These are phyloP conservation scores for Penicillium sp. DNA, from an alignment of 2,329 filamentous ascomycete genomes.

Conservation along the genomic window DNA sequence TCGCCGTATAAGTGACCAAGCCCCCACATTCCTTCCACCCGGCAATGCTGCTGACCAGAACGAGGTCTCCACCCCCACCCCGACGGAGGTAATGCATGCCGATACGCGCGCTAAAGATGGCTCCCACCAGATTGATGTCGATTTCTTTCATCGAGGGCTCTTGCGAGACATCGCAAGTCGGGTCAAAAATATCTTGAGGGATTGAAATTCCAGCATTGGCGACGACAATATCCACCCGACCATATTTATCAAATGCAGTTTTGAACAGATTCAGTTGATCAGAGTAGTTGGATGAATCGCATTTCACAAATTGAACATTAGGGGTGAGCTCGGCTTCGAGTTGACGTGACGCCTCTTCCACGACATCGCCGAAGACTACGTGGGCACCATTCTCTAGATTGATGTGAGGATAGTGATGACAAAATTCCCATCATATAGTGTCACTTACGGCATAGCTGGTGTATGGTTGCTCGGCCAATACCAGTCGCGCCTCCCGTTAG, in stretches of 20 bases:
- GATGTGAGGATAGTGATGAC: background rate
- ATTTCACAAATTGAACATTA: slow-evolving; percentile 17
- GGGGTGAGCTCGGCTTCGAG: slow-evolving; percentile 11
- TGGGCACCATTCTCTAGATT: slow-evolving; percentile 13
- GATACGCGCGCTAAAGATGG: slow-evolving; percentile 27
- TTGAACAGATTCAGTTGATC: slow-evolving; percentile 26
- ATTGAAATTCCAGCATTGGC: slow-evolving; percentile 29
- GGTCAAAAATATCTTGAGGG: slow-evolving; percentile 24
- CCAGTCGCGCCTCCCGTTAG: slow-evolving; percentile 51
- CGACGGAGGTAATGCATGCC: slow-evolving; percentile 28
- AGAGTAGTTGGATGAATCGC: slow-evolving; percentile 14
- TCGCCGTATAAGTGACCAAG: slow-evolving; percentile 26
- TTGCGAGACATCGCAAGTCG: slow-evolving; percentile 20
- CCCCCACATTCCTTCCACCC: slow-evolving; percentile 28
- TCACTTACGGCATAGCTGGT: slow-evolving; percentile 22
- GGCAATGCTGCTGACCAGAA: slow-evolving; percentile 29
- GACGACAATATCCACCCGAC: slow-evolving; percentile 31
- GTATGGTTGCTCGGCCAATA: slow-evolving; percentile 27
- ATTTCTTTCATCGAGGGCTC: slow-evolving; percentile 27
- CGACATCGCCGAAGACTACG: slow-evolving; percentile 16
- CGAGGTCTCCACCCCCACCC: slow-evolving; percentile 22
- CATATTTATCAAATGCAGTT: slow-evolving; percentile 22
- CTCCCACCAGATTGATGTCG: slow-evolving; percentile 27
- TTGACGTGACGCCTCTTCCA: slow-evolving; percentile 10
- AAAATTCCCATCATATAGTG: background rate